Percentiles rank a stretch among this genome's conserved stretches.
These are phyloP conservation scores for Teratosphaeria viscida DNA, from an alignment of 2,329 filamentous ascomycete species.

Conservation along the genomic window DNA sequence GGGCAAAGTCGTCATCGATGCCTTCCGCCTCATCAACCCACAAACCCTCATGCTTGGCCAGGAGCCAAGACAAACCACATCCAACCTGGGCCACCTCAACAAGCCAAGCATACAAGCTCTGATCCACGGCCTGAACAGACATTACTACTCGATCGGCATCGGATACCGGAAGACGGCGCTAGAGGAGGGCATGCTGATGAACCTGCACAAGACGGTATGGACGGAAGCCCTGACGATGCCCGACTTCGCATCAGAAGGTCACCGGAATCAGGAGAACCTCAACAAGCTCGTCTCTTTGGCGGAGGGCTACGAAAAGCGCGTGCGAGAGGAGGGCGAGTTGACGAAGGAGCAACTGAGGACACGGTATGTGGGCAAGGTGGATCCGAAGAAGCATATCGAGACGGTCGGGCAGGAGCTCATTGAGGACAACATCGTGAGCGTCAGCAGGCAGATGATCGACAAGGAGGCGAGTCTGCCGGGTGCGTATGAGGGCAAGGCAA, in stretches of 20 bases:
- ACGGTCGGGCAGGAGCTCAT: conserved; percentile 94
- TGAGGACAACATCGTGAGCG: conserved; percentile 97
- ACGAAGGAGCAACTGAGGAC: conserved; percentile 98
- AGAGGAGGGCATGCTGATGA: conserved; percentile 99
- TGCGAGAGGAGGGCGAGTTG: conserved; percentile 96
- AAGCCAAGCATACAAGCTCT: conserved; percentile 99
- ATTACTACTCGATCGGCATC: conserved; percentile 99
- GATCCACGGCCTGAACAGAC: conserved; percentile 93
- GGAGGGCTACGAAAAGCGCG: conserved; percentile 95
- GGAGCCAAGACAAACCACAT: conserved; percentile 93
- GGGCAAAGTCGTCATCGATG: conserved; percentile 98
- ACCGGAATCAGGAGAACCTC: conserved; percentile 77
- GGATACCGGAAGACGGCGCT: conserved; percentile 93
- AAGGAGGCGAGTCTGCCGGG: conserved; percentile 60
- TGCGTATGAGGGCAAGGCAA: background rate
- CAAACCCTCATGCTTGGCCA: conserved; percentile 97
- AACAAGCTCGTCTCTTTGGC: conserved; percentile 79
- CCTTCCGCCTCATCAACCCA: conserved; percentile 95
- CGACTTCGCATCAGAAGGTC: conserved; percentile 77
- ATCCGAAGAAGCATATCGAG: conserved; percentile 98
- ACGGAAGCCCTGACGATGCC: conserved; percentile 96
- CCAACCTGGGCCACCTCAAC: conserved; percentile 94
- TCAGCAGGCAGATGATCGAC: conserved; percentile 99
- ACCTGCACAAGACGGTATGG: conserved; percentile 98
- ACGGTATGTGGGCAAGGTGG: conserved; percentile 95